phyloP scores from a whole-genome alignment of 148 eudicot species.

The Rhododendron ferrugineum region DNA sequence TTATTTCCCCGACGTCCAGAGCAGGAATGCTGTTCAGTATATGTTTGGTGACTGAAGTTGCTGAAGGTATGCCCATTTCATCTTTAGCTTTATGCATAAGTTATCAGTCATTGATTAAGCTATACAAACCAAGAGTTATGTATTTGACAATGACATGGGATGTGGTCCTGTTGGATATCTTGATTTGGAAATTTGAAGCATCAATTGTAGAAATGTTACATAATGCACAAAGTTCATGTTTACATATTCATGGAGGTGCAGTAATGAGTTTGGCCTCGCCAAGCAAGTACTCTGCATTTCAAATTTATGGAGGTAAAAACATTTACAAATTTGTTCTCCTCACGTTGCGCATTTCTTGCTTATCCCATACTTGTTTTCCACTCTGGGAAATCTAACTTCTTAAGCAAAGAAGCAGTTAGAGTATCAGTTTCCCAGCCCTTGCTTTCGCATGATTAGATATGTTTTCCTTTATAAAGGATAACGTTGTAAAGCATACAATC shows the following conservation, averaged over 20 bases:
- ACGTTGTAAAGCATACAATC: not conserved
- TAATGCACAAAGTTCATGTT: not conserved
- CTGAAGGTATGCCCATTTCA: conserved; percentile 39
- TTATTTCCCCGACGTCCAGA: conserved; percentile 70
- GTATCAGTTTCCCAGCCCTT: not conserved
- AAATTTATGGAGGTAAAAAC: not conserved
- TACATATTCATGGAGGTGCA: not conserved
- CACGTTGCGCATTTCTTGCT: not conserved
- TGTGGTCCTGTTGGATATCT: not conserved
- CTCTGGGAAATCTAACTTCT: not conserved
- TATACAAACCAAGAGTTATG: not conserved
- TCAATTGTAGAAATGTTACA: not conserved
- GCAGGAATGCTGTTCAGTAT: conserved; percentile 82
- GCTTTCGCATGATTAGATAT: not conserved
- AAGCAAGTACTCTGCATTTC: not conserved
- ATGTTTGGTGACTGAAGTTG: conserved; percentile 36
- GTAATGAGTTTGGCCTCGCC: not conserved
- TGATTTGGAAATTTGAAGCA: not conserved
- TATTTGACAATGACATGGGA: not conserved
- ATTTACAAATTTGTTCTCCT: not conserved
- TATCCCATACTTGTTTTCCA: not conserved
- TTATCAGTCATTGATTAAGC: not conserved
- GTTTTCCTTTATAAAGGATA: not conserved
- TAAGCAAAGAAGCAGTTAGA: not conserved
- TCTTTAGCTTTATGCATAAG: conserved; percentile 1